phyloP scores from a whole-genome alignment of 768 basidiomycete species.

The Mycena galericulata region DNA sequence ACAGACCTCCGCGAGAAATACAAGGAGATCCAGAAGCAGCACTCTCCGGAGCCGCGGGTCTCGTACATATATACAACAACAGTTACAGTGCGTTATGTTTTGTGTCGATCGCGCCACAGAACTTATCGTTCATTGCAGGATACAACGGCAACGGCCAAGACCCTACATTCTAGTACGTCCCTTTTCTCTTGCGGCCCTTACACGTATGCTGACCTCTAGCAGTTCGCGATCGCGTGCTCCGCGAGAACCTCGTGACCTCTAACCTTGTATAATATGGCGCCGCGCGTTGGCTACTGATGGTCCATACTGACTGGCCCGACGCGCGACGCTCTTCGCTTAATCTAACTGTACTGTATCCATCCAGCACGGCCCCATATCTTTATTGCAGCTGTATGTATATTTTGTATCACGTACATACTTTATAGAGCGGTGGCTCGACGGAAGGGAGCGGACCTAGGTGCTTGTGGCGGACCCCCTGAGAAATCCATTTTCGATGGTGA shows the following conservation, averaged over 20 bases:
- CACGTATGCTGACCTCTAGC: neutral
- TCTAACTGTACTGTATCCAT: slow-evolving; percentile 18
- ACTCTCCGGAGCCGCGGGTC: slow-evolving; percentile 65
- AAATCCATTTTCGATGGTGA: too few relatives aligned
- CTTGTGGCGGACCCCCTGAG: too few relatives aligned
- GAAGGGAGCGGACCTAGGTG: too few relatives aligned
- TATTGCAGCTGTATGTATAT: slow-evolving; percentile 30
- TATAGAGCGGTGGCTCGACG: slow-evolving; percentile 8
- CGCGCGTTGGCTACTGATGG: neutral
- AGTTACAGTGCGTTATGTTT: slow-evolving; percentile 63
- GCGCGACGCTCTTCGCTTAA: neutral
- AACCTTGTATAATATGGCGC: slow-evolving; percentile 57
- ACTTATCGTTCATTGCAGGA: slow-evolving; percentile 53
- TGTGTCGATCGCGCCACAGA: neutral
- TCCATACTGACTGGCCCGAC: neutral
- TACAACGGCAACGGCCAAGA: slow-evolving; percentile 70
- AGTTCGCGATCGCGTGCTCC: slow-evolving; percentile 74
- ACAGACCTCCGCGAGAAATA: slow-evolving; percentile 80
- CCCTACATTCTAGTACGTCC: slow-evolving; percentile 64
- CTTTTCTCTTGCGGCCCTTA: neutral
- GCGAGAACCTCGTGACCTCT: slow-evolving; percentile 65
- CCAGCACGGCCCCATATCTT: slow-evolving; percentile 15
- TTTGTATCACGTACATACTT: slow-evolving; percentile 14
- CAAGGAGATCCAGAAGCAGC: slow-evolving; percentile 70
- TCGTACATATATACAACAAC: slow-evolving; percentile 78